Evolutionary conservation across 106 monocot genomes (phyloP).

Genomic region (Dendrobium catenatum): DNA sequence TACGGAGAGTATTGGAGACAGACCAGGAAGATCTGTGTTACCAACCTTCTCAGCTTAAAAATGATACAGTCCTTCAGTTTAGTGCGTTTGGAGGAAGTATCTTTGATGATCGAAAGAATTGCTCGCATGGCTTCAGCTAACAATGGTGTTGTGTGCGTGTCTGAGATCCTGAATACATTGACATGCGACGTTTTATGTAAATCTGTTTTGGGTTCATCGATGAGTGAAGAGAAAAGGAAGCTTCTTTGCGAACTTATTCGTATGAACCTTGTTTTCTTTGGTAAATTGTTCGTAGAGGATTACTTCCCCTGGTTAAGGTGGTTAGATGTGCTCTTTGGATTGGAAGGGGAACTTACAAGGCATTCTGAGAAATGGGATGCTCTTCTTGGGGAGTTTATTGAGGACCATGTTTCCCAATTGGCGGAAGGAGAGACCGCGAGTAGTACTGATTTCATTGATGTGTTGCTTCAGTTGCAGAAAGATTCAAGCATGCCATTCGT

Average conservation of each 20-base stretch:
- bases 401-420: not conserved
- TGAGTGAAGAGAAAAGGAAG: not conserved
- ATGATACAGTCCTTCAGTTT: not conserved
- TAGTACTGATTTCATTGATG: not conserved
- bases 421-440: too few relatives aligned
- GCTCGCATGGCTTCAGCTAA: not conserved
- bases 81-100: slow-evolving; percentile 7
- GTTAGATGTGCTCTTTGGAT: slow-evolving; percentile 17
- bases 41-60: not conserved
- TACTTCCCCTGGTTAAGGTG: slow-evolving; percentile 28
- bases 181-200: not conserved
- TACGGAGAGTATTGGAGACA: slow-evolving; percentile 18
- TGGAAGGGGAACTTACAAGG: not conserved
- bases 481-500: not conserved
- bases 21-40: not conserved
- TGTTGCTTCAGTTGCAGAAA: not conserved
- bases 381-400: slow-evolving; percentile 19
- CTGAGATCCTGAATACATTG: not conserved
- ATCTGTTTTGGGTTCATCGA: slow-evolving; percentile 4
- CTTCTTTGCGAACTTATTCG: not conserved
- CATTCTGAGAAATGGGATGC: slow-evolving; percentile 10
- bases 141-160: not conserved
- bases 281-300: slow-evolving; percentile 18
- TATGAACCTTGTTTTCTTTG: not conserved
- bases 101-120: not conserved